Evolutionary conservation across 1,139 yeast species (phyloP).

Genomic region (Diutina siamensis): DNA sequence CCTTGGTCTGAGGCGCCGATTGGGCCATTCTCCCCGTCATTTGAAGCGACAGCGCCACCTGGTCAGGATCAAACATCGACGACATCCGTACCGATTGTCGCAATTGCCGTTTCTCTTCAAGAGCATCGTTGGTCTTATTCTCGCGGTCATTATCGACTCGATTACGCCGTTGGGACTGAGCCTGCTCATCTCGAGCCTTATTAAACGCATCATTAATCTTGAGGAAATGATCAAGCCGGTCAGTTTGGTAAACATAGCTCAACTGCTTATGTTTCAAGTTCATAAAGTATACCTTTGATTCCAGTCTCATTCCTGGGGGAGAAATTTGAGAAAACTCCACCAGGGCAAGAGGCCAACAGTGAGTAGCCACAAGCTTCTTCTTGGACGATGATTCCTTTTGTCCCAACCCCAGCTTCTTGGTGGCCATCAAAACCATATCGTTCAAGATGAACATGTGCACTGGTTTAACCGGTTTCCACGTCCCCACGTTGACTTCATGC

Average conservation of each 20-base stretch:
- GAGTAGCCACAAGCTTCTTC: constrained; percentile 50
- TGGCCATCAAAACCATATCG: constrained; percentile 68
- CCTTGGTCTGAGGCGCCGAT: constrained; percentile 12
- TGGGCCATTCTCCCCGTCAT: neutral
- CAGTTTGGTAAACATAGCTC: constrained; percentile 55
- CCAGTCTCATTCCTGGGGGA: constrained; percentile 14
- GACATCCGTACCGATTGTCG: constrained; percentile 31
- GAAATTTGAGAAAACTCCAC: constrained; percentile 37
- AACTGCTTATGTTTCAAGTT: constrained; percentile 37
- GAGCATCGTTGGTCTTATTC: neutral
- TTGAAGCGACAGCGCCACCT: neutral
- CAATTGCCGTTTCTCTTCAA: constrained; percentile 25
- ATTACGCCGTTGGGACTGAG: constrained; percentile 33
- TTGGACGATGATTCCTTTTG: constrained; percentile 12
- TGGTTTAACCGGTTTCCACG: constrained; percentile 72
- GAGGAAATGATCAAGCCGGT: constrained; percentile 46
- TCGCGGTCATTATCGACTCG: neutral
- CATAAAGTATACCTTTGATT: constrained; percentile 26
- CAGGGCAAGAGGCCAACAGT: constrained; percentile 69
- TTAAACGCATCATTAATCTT: constrained; percentile 48
- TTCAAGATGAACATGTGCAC: constrained; percentile 69
- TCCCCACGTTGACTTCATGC: constrained; percentile 80
- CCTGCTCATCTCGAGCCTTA: constrained; percentile 53
- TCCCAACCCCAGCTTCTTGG: constrained; percentile 37
- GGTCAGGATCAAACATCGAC: constrained; percentile 17